Base-by-base conservation (phyloP, 2,329 filamentous ascomycete genomes). In the Leptographium radiaticola region DNA sequence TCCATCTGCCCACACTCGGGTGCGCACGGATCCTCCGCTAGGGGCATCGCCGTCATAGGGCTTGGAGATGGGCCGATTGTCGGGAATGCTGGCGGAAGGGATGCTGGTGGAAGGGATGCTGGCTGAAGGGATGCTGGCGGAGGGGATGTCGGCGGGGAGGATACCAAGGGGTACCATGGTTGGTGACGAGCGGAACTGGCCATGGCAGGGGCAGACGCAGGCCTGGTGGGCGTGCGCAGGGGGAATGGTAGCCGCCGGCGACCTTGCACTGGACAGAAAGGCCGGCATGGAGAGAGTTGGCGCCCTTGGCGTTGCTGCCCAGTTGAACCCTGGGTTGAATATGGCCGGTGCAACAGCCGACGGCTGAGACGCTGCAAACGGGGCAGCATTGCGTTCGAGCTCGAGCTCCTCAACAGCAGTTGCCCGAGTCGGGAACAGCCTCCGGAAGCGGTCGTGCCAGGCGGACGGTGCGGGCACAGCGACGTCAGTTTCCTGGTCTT, bases 251-350 rank as follows among this genome's bases (percentile, higher is more conserved):
- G 25, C 25, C 25, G 25, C 25, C 25, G 25, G 25, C 3, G 25
- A 25, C 25, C 25, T 25, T 25, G 25, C 25, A 25, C 25, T 25
- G 25, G 25, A 25, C 2, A 36, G 30, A 20, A 51, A 51, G 9
- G 49, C 42, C 13, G 49, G 36, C 20, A 51, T 33, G 38, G 49
- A 18, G 8, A 51, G 12, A n/a, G 36, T 6, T 7, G 25, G 46
- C 18, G 43, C 31, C 16, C 15, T 39, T 2, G 53, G 47, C 2
- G 58, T 49, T 4, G 52, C n/a, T 3, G 42, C 31, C 56, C 56
- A 59, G 47, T 52, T 58, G 49, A 59, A 38, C 6, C 56, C 56
- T 12, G 55, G 51, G 31, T 53, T 51, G 46, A 56, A 55, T 15
- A 55, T 25, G 4, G 25, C 20, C 2, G 38, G 16, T 2, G 43